These are phyloP conservation scores for Schoenoplectus tabernaemontani DNA, from an alignment of 202 grass and related monocot genomes.

Conservation along the genomic window DNA sequence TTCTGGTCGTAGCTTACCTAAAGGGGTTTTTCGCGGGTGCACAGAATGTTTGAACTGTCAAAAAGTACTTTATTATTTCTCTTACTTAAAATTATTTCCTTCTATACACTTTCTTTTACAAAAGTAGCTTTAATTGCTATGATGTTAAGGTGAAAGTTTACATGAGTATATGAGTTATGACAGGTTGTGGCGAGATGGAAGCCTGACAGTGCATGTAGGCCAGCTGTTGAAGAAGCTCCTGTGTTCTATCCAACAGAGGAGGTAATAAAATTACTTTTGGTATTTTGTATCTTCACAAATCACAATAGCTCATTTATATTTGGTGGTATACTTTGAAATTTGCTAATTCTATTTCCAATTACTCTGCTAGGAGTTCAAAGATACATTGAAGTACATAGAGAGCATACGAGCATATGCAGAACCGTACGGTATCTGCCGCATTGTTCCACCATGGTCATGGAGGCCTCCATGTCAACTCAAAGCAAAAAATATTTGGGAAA, in stretches of 20 bases:
- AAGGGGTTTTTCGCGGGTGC: constrained; percentile 84
- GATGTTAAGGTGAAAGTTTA: constrained; percentile 11
- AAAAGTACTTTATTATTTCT: constrained; percentile 41
- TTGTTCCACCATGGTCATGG: constrained; percentile 88
- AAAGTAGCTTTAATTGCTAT: constrained; percentile 10
- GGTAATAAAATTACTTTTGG: constrained; percentile 26
- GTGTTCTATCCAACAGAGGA: constrained; percentile 78
- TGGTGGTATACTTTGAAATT: neutral
- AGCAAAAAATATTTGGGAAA: constrained; percentile 54
- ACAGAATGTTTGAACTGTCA: constrained; percentile 60
- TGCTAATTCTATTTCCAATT: constrained; percentile 10
- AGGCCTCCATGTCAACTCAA: constrained; percentile 83
- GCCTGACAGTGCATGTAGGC: constrained; percentile 54
- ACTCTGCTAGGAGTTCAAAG: constrained; percentile 61
- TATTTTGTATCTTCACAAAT: neutral
- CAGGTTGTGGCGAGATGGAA: constrained; percentile 86
- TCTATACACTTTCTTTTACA: neutral
- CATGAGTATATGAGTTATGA: constrained; percentile 18
- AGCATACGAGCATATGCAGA: constrained; percentile 60
- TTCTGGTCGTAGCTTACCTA: constrained; percentile 45
- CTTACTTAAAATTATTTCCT: neutral
- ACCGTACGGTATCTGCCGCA: constrained; percentile 82
- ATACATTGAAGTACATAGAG: constrained; percentile 82
- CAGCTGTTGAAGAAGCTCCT: constrained; percentile 81
- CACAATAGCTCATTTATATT: neutral